Conservation (phyloP, 31 red algal species). For the Asparagopsis taxiformis region DNA sequence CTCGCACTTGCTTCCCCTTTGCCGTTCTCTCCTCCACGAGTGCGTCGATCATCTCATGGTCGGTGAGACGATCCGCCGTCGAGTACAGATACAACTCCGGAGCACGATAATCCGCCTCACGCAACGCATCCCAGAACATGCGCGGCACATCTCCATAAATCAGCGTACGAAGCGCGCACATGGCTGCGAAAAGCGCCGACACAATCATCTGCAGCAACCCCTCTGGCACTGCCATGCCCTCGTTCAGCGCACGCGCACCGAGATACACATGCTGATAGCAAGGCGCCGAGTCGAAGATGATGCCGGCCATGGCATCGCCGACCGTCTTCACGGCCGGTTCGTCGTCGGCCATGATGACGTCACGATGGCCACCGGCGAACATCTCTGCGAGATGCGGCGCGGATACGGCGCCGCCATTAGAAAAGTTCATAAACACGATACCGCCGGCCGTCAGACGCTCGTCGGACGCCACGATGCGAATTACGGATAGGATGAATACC, state of each 20-base stretch:
- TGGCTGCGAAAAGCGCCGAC: background rate
- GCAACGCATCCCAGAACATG: slow-evolving; percentile 39
- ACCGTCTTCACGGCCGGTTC: slow-evolving; percentile 34
- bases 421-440: slow-evolving; percentile 51
- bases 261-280: slow-evolving; percentile 22
- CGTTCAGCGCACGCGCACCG: slow-evolving; percentile 22
- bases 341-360: slow-evolving; percentile 37
- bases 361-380: slow-evolving; percentile 14
- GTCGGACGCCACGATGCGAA: slow-evolving; percentile 38
- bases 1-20: slow-evolving; percentile 15
- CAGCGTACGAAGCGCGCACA: slow-evolving; percentile 13
- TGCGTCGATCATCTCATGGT: slow-evolving; percentile 25
- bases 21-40: slow-evolving; percentile 21
- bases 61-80: slow-evolving; percentile 15
- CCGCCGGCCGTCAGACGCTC: slow-evolving; percentile 33
- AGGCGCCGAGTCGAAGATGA: slow-evolving; percentile 56
- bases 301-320: slow-evolving; percentile 41
- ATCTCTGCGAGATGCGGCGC: slow-evolving; percentile 42
- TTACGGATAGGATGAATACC: slow-evolving; percentile 23
- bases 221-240: slow-evolving; percentile 5
- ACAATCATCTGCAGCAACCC: slow-evolving; percentile 12
- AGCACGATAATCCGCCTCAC: slow-evolving; percentile 19
- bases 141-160: slow-evolving; percentile 31
- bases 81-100: slow-evolving; percentile 49
- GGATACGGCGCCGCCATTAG: slow-evolving; percentile 44